Base-by-base conservation (phyloP, 208 protist genomes). In the Leishmania turanica region DNA sequence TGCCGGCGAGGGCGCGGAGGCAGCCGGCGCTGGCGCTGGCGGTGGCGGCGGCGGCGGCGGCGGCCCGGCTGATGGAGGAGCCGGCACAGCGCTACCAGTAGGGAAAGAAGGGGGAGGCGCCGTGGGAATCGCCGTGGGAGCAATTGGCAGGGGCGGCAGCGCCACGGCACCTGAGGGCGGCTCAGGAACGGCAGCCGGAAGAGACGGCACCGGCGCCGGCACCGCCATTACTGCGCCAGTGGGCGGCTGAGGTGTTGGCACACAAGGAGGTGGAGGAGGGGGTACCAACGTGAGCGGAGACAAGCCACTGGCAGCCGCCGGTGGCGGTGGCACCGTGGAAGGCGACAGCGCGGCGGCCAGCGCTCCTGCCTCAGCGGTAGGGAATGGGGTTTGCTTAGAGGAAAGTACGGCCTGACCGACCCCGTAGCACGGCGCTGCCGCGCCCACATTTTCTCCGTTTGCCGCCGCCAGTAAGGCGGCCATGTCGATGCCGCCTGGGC, bases 331-430 rank as follows among this genome's bases (percentile, higher is more conserved):
- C 51, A 42, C n/a, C 7, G 71, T 40, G n/a, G 71, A 42, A 17
- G n/a, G 24, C 1, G 21, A 9, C 54, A 70, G 7, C 3, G 80
- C 45, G 11, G 42, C 24, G 8, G 62, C 51, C 42, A 17, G 9
- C 1, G 69, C 19, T 17, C 19, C 69, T 19, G 42, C 69, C 31
- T 45, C 69, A 27, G 60, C 56, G 45, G 24, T 65, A 45, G 24
- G 64, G 2, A 56, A 2, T 49, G 64, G 49, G 34, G 13, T 45
- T 51, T 37, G 77, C 27, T 65, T 51, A 3, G 51, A 27, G 31
- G 77, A 2, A 13, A 74, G 77, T 6, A 65, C 66, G 8, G 84
- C 56, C 66, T 87, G 87, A 27, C 87, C 84, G 47, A 85, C 76
- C 34, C 77, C 87, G 60, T 68, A 88, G 75, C 27, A 60, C 45